These are phyloP conservation scores for Sphagnum tenellum DNA, from an alignment of 225 moss, liverwort and hornwort genomes.

Conservation along the genomic window DNA sequence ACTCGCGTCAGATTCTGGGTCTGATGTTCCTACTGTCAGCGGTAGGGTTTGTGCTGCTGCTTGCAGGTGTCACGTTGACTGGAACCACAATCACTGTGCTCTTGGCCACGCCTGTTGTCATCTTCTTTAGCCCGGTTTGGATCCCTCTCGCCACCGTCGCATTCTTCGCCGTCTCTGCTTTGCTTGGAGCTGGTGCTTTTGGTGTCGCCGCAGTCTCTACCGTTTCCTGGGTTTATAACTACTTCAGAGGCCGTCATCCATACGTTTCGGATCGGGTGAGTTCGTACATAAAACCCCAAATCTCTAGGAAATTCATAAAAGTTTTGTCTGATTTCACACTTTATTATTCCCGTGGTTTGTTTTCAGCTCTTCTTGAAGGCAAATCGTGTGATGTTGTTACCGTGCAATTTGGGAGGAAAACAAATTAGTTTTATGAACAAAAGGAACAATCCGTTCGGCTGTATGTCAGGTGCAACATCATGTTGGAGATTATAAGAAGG, in stretches of 20 bases:
- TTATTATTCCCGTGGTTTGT: too few species aligned
- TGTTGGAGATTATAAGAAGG: too few species aligned
- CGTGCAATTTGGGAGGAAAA: too few species aligned
- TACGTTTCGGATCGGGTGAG: conserved; percentile 53
- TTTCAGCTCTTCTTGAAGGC: too few species aligned
- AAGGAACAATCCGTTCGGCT: too few species aligned
- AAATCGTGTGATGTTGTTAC: too few species aligned
- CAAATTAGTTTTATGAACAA: too few species aligned
- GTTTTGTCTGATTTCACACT: too few species aligned
- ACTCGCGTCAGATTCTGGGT: conserved; percentile 51
- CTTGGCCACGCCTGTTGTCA: conserved; percentile 42
- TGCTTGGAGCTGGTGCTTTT: conserved; percentile 39
- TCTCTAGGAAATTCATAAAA: too few species aligned
- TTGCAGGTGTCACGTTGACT: conserved; percentile 40
- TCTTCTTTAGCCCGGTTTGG: conserved; percentile 65
- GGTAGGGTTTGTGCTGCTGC: conserved; percentile 20
- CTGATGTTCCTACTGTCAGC: conserved; percentile 36
- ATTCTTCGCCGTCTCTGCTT: conserved; percentile 21
- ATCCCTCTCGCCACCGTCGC: conserved; percentile 48
- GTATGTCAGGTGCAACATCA: too few species aligned
- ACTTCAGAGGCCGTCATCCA: conserved; percentile 62
- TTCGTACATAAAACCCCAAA: too few species aligned
- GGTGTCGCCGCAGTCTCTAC: conserved; percentile 23
- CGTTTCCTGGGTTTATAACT: conserved; percentile 52
- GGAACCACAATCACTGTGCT: conserved; percentile 37